Percentiles rank a stretch among this genome's conserved stretches.
These are phyloP conservation scores for Lecanicillium sp. DNA, from an alignment of 2,329 filamentous ascomycete genomes.

Conservation along the genomic window DNA sequence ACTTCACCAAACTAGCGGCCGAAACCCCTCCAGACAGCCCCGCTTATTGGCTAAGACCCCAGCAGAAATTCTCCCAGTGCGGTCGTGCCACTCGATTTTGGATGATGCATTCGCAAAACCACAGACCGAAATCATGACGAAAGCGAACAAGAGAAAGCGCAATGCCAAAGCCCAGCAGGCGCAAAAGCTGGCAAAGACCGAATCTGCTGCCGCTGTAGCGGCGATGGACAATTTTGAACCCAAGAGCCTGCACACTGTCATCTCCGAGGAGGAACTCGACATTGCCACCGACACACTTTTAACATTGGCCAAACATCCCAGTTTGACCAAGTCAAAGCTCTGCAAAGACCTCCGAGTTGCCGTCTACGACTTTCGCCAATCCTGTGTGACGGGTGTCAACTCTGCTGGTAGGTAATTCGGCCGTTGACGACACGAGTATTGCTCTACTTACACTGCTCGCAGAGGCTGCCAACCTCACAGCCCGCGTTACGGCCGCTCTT, in stretches of 20 bases:
- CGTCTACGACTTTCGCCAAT: slow-evolving; percentile 63
- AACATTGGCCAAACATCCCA: slow-evolving; percentile 52
- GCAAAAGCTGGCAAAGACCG: slow-evolving; percentile 35
- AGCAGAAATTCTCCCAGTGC: neutral
- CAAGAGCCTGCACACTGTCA: slow-evolving; percentile 46
- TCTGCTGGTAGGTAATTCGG: slow-evolving; percentile 37
- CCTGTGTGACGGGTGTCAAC: slow-evolving; percentile 61
- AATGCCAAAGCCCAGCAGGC: slow-evolving; percentile 29
- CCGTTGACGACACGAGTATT: neutral
- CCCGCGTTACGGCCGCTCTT: slow-evolving; percentile 59
- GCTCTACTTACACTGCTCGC: slow-evolving; percentile 13
- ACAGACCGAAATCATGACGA: slow-evolving; percentile 31
- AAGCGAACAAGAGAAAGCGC: slow-evolving; percentile 41
- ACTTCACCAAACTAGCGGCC: no score
- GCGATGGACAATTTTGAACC: slow-evolving; percentile 34
- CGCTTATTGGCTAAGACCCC: neutral
- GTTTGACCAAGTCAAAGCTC: slow-evolving; percentile 60
- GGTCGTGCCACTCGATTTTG: no score
- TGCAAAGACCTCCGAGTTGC: slow-evolving; percentile 62
- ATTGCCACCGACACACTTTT: slow-evolving; percentile 59
- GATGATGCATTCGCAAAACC: no score
- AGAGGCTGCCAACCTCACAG: slow-evolving; percentile 58
- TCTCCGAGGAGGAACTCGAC: slow-evolving; percentile 61
- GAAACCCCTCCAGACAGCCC: neutral
- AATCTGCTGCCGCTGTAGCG: slow-evolving; percentile 32